Evolutionary conservation across 176 grass and related monocot species (phyloP), one percentile per base, ranked within the genome.

Genomic region (Lolium multiflorum): DNA sequence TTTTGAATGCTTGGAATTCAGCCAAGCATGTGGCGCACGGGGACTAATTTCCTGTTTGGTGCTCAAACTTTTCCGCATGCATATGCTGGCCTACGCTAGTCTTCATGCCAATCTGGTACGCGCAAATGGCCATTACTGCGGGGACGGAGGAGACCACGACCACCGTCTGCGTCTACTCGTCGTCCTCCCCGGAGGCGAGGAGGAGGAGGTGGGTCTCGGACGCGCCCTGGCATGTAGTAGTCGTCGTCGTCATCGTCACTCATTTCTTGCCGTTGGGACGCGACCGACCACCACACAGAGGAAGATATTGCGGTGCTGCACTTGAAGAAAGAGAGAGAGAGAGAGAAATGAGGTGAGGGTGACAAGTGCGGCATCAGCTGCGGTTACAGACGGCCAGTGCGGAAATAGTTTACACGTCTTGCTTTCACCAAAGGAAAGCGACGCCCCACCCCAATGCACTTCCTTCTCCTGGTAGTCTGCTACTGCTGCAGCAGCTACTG

Each of bases 351-450:
- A 22, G 20, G 48, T 11, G 58, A 51, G 17, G 15, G 70, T 49
- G 83, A 76, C 60, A 50, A 12, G 49, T 41, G 76, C 31, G 1
- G 7, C 22, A 10, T 71, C 43, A 13, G 51, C 3, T 3, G 21
- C 31, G 10, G 60, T 31, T 41, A 1, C 66, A 68, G 81, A 26
- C 5, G 83, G 39, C 68, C 68, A 17, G 31, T 47, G 79, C 79
- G 62, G 44, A 51, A 86, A 82, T 60, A 84, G 87, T 87, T 86
- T 71, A 71, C 77, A 88, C 75, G 71, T 84, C 91, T 88, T 76
- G 81, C 74, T 78, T 88, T 88, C 68, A 85, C 5, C 39, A 41
- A 41, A 41, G 41, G 84, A 90, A 93, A 93, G 91, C 82, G n/a
- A 91, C 89, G 49, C n/a, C 50, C 71, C 86, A 89, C 81, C 91